A percentile compares a stretch with the other conserved stretches of the same genome.
Evolutionary conservation across 2,329 filamentous ascomycete species (phyloP).

Genomic region (Aaosphaeria arxii): DNA sequence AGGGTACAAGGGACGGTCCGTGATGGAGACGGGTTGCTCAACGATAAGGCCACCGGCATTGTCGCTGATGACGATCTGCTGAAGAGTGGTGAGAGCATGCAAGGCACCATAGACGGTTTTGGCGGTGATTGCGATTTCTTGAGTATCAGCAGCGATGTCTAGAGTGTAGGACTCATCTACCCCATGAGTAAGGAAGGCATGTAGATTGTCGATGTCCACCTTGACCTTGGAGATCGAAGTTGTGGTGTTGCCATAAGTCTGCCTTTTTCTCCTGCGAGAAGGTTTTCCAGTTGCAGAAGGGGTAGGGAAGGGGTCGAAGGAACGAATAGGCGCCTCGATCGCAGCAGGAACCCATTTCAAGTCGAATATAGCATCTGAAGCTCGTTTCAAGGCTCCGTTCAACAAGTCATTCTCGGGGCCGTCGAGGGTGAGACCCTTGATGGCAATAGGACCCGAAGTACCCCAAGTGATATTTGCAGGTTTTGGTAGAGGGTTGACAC

Average conservation of each 20-base stretch:
- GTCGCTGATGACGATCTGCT: conserved; percentile 54
- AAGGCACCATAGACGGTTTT: conserved; percentile 55
- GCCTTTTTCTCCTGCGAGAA: conserved; percentile 16
- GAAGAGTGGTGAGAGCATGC: conserved; percentile 56
- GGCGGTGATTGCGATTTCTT: conserved; percentile 45
- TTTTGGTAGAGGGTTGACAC: conserved; percentile 54
- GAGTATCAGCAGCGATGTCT: conserved; percentile 39
- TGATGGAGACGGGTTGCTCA: conserved; percentile 52
- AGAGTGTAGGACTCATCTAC: conserved; percentile 58
- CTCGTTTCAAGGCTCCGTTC: conserved; percentile 49
- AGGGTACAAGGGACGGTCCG: conserved; percentile 52
- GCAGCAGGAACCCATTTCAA: conserved; percentile 56
- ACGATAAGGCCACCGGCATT: conserved; percentile 45
- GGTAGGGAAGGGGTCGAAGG: conserved; percentile 52
- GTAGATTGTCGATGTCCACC: conserved; percentile 44
- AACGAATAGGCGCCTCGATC: conserved; percentile 50
- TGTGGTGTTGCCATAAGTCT: conserved; percentile 18
- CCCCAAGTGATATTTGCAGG: conserved; percentile 54
- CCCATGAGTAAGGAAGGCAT: conserved; percentile 52
- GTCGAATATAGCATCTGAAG: conserved; percentile 46
- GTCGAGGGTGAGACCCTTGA: conserved; percentile 41
- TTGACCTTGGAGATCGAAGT: conserved; percentile 42
- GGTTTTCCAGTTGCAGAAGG: conserved; percentile 18
- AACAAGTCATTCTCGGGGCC: conserved; percentile 36
- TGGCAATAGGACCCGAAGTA: conserved; percentile 46